These are phyloP conservation scores for Ensete ventricosum DNA, from an alignment of 176 grass and related monocot genomes.

Conservation along the genomic window DNA sequence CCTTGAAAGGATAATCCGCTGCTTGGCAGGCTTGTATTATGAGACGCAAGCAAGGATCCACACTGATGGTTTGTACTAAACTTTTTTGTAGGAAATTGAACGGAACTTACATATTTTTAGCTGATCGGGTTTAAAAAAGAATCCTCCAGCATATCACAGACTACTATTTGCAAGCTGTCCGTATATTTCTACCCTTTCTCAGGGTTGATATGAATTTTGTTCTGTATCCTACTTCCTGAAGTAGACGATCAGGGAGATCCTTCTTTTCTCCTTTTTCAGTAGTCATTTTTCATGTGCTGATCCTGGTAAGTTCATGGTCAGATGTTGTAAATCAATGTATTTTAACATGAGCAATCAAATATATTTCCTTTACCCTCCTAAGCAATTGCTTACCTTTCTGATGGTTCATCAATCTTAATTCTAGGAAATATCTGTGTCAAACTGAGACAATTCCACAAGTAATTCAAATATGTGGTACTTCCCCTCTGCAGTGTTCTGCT, in stretches of 20 bases:
- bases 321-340: neutral
- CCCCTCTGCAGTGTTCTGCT: too few relatives aligned
- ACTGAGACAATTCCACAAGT: too few relatives aligned
- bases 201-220: conserved; percentile 8
- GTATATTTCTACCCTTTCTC: neutral
- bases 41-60: neutral
- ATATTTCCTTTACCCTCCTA: neutral
- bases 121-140: neutral
- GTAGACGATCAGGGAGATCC: neutral
- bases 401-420: neutral
- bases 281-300: neutral
- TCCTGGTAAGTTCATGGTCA: neutral
- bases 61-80: neutral
- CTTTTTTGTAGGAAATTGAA: neutral
- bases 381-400: neutral
- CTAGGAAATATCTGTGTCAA: too few relatives aligned
- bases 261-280: neutral
- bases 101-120: neutral
- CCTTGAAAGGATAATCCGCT: neutral
- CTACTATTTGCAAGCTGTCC: neutral
- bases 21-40: neutral
- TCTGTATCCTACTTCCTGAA: conserved; percentile 4
- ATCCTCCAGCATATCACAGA: neutral
- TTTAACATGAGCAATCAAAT: neutral
- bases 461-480: too few relatives aligned